Conservation (phyloP, 768 basidiomycete genomes). For the Pisolithus microcarpus region DNA sequence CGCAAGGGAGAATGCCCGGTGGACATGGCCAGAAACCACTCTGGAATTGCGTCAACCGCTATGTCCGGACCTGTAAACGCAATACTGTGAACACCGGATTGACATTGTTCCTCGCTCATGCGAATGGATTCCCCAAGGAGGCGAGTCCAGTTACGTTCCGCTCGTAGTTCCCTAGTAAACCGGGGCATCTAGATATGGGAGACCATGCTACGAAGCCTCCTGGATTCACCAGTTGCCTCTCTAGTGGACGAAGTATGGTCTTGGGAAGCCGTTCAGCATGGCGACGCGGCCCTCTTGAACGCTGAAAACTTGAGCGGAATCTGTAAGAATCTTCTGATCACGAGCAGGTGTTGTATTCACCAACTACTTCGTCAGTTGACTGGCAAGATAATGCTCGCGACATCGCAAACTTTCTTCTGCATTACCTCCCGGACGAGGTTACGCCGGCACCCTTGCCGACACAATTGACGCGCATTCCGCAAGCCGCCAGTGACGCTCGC, state of each 20-base stretch:
- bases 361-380: slow-evolving; percentile 41
- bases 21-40: slow-evolving; percentile 30
- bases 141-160: slow-evolving; percentile 28
- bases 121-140: slow-evolving; percentile 88
- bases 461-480: slow-evolving; percentile 44
- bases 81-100: slow-evolving; percentile 29
- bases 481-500: slow-evolving; percentile 36
- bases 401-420: slow-evolving; percentile 63
- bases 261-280: slow-evolving; percentile 81
- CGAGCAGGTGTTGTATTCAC: background rate
- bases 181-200: slow-evolving; percentile 63
- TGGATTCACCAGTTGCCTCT: slow-evolving; percentile 34
- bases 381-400: slow-evolving; percentile 78
- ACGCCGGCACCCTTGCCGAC: slow-evolving; percentile 38
- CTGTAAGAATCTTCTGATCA: slow-evolving; percentile 36
- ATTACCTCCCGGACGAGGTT: slow-evolving; percentile 50
- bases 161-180: background rate
- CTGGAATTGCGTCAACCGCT: slow-evolving; percentile 72
- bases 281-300: slow-evolving; percentile 77
- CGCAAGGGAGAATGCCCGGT: slow-evolving; percentile 11
- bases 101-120: slow-evolving; percentile 74
- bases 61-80: slow-evolving; percentile 32
- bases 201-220: slow-evolving; percentile 47
- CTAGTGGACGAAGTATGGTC: slow-evolving; percentile 70
- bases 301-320: slow-evolving; percentile 44